Base-by-base conservation (phyloP, 768 basidiomycete species). In the Rhizopogon vulgaris region DNA sequence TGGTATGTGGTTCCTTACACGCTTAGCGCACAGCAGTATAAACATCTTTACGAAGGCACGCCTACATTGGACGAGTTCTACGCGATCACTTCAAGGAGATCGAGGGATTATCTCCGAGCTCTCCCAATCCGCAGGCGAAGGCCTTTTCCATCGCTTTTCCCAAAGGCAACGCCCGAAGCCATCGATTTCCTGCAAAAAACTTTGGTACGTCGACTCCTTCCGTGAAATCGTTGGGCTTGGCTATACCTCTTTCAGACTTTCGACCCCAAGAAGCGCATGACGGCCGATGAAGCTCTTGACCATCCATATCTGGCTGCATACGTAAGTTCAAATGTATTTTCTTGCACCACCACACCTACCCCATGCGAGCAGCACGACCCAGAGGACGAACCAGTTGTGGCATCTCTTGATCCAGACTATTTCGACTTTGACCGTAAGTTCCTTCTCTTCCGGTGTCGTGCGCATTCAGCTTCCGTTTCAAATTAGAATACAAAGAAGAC, bases 61-160 rank as follows among this genome's bases (percentile, higher is more conserved):
- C 91, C 92, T 1, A 87, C 85, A 36, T 75, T 94, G 42, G 92
- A 94, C 55, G 93, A 94, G 63, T 94, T 92, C 67, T 88, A 93
- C 69, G 83, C 87, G 36, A 94, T 94, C 67, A 91, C 89, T 1
- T 88, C 87, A 4, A 78, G 83, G 43, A 77, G 90, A 45, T 92
- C 89, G 49, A 80, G 88, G 52, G 90, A 94, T 61, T 94, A 94
- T 69, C 84, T 95, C 60, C 84, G 90, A 41, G 83, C 87, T 6
- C 73, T 94, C 52, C 90, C 90, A 41, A 90, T 94, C 62, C 80
- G 85, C 58, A 91, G 87, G 69, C 80, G 79, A 60, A 74, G 78
- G 41, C 73, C 84, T 12, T 90, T 94, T 66, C 68, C 78, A 38
- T 73, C 78, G 15, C 62, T 94, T 48, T 94, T 90, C 73, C 89